Evolutionary conservation across 2,329 filamentous ascomycete genomes (phyloP).

Genomic region (Colletotrichum sp.): DNA sequence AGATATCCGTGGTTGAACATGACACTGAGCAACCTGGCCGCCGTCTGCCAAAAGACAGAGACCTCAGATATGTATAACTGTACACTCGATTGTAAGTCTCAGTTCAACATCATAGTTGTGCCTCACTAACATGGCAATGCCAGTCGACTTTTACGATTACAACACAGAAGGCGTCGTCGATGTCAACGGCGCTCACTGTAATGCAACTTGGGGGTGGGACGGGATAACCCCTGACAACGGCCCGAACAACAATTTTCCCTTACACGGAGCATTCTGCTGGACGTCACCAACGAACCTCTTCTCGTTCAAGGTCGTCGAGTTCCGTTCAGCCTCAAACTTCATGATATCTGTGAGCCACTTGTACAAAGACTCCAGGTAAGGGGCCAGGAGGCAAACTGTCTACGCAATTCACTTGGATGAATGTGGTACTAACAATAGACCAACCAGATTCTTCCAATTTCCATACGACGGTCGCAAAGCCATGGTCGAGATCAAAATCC

Average conservation of each 20-base stretch:
- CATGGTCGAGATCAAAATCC: slow-evolving; percentile 9
- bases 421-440: neutral
- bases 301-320: slow-evolving; percentile 15
- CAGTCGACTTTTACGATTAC: slow-evolving; percentile 22
- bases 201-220: slow-evolving; percentile 27
- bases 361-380: slow-evolving; percentile 18
- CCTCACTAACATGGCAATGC: neutral
- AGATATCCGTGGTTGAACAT: slow-evolving; percentile 20
- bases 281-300: slow-evolving; percentile 2
- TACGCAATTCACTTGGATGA: neutral
- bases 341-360: slow-evolving; percentile 13
- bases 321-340: slow-evolving; percentile 19
- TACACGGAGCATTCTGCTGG: slow-evolving; percentile 16
- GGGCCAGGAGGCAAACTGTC: neutral
- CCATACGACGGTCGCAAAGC: slow-evolving; percentile 11
- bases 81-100: slow-evolving; percentile 8
- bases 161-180: slow-evolving; percentile 20
- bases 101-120: no score
- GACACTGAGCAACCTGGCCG: slow-evolving; percentile 13
- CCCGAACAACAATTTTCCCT: slow-evolving; percentile 29
- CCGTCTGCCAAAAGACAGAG: neutral
- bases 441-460: neutral
- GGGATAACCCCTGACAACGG: slow-evolving; percentile 23
- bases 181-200: slow-evolving; percentile 23
- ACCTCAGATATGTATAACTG: slow-evolving; percentile 1